These are phyloP conservation scores for Auricularia auricula-judae DNA, from an alignment of 768 basidiomycete species.

Conservation along the genomic window DNA sequence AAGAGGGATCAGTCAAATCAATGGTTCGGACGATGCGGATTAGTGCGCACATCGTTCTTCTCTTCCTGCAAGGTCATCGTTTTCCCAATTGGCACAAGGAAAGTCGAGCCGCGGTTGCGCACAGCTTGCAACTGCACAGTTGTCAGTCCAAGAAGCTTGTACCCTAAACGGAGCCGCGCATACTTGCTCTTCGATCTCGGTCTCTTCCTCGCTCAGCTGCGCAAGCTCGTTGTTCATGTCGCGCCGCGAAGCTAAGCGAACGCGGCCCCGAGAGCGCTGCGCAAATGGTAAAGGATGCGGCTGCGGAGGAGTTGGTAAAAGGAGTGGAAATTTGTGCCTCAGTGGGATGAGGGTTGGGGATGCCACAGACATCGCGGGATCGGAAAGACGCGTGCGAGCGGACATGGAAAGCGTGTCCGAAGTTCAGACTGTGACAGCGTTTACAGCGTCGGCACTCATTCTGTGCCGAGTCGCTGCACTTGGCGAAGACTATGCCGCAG, in stretches of 20 bases:
- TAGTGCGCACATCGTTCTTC: conserved; percentile 60
- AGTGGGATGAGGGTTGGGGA: conserved; percentile 68
- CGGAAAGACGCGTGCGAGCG: not conserved
- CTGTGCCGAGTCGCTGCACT: too few relatives aligned
- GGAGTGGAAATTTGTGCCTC: conserved; percentile 47
- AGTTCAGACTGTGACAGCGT: not conserved
- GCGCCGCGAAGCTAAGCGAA: conserved; percentile 48
- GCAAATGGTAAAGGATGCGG: conserved; percentile 54
- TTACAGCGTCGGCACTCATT: not conserved
- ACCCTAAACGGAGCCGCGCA: conserved; percentile 13
- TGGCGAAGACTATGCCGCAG: too few relatives aligned
- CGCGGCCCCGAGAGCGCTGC: conserved; percentile 33
- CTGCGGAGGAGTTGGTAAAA: conserved; percentile 56
- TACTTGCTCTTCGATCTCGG: conserved; percentile 67
- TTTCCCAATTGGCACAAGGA: conserved; percentile 64
- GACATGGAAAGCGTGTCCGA: not conserved
- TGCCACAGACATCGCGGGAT: not conserved
- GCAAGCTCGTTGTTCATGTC: conserved; percentile 71
- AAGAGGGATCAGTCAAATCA: not conserved
- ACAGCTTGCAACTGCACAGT: conserved; percentile 38
- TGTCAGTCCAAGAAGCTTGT: not conserved
- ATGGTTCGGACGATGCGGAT: not conserved
- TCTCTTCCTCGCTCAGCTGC: conserved; percentile 76
- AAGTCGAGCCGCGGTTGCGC: conserved; percentile 54
- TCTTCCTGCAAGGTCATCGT: conserved; percentile 68